Evolutionary conservation across 2,329 filamentous ascomycete species (phyloP), one percentile per base, ranked within the genome.

Genomic region (Fusarium stilboides): DNA sequence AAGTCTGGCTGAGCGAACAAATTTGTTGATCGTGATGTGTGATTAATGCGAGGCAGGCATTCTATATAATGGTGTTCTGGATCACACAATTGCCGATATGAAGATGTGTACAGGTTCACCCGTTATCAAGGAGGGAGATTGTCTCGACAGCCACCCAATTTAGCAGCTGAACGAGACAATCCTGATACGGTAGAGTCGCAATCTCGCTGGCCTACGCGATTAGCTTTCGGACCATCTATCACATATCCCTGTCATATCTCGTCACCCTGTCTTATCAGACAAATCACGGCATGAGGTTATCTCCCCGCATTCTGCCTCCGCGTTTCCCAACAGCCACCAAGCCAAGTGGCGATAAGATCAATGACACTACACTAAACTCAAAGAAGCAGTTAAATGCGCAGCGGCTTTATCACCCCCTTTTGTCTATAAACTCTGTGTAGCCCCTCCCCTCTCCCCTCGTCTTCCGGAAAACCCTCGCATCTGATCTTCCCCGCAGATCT

Each of bases 391-490:
- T 70, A n/a, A 22, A 65, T 52, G 72, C 72, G 72, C 72, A 55
- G 52, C 70, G 72, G 68, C 54, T 73, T 54, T 56, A 74, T 74
- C 70, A 70, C 60, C 72, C 72, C 50, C 55, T 71, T 74, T 66
- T 54, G 63, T 57, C 58, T 74, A 74, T 73, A 71, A 67, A 60
- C 56, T 62, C 47, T 44, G 13, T 36, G 20, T 15, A 49, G 43
- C 51, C 57, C 62, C 46, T 28, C 45, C 55, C 54, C 24, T 39
- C 51, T 43, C 31, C 39, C 26, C 33, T 55, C 33, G 15, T 15
- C 36, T 17, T 45, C 44, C 56, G 34, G 34, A 36, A 36, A 36
- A 36, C 34, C 34, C 14, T 36, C 42, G 15, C 19, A 20, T 10
- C 31, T 44, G 20, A 19, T 33, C 31, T 26, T 19, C 39, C 26